Percentiles rank a stretch among this genome's conserved stretches.
Evolutionary conservation across 345 rosid species (phyloP).

Genomic region (Moricandia moricandioides): DNA sequence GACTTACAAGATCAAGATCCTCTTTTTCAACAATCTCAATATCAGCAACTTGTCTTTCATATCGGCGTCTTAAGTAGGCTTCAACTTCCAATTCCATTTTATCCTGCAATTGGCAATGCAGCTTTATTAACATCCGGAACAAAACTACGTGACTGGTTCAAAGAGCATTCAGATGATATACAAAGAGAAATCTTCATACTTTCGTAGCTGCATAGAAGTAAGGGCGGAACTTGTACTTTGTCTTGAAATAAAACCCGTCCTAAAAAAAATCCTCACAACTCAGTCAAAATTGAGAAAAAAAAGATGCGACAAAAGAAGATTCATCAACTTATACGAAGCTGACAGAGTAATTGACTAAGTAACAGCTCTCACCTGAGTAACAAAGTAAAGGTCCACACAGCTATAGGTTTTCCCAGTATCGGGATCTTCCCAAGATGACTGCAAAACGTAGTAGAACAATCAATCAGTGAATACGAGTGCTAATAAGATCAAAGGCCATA

Average conservation of each 20-base stretch:
- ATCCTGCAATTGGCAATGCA: slow-evolving; percentile 40
- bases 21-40: slow-evolving; percentile 74
- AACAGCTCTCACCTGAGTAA: slow-evolving; percentile 65
- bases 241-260: slow-evolving; percentile 90
- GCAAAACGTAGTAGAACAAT: slow-evolving; percentile 33
- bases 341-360: neutral
- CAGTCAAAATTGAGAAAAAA: neutral
- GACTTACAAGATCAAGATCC: slow-evolving; percentile 89
- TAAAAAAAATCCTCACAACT: slow-evolving; percentile 29
- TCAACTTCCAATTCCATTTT: slow-evolving; percentile 90
- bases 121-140: neutral
- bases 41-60: slow-evolving; percentile 77
- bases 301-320: neutral
- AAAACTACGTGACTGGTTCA: neutral
- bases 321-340: slow-evolving; percentile 1
- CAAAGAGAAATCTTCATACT: slow-evolving; percentile 37
- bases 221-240: slow-evolving; percentile 85
- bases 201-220: slow-evolving; percentile 84
- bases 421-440: slow-evolving; percentile 83
- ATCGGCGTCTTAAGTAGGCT: slow-evolving; percentile 75
- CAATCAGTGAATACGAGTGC: neutral
- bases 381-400: slow-evolving; percentile 87
- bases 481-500: neutral
- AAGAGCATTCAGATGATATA: neutral
- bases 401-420: slow-evolving; percentile 63